Conservation (phyloP, 2,329 filamentous ascomycete species). For the Xylaria sp. region DNA sequence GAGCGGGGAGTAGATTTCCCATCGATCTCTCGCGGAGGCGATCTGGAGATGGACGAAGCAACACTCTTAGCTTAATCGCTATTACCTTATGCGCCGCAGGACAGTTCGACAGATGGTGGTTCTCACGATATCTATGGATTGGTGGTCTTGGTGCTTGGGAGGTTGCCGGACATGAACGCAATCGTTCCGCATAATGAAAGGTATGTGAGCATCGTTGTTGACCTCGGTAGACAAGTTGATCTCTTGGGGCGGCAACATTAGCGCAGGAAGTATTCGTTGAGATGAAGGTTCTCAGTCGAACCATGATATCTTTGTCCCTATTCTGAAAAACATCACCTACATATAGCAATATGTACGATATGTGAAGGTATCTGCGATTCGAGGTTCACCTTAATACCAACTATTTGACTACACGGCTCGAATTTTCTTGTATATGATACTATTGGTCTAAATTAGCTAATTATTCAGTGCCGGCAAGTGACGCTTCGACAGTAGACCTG, state of each 20-base stretch:
- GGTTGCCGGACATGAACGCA: background rate
- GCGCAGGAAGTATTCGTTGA: background rate
- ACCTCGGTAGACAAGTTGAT: background rate
- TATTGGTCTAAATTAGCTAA: too few species aligned
- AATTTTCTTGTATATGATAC: too few species aligned
- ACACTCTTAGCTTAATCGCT: background rate
- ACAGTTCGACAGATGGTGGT: background rate
- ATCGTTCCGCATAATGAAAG: background rate
- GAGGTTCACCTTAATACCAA: too few species aligned
- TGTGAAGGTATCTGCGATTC: too few species aligned
- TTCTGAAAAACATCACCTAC: background rate
- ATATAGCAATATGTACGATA: background rate
- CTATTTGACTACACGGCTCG: too few species aligned
- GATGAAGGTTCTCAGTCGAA: background rate
- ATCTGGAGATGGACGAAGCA: slow-evolving; percentile 28
- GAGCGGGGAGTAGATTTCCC: slow-evolving; percentile 56
- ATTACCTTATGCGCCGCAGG: background rate
- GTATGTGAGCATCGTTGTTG: too few species aligned
- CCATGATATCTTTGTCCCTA: background rate
- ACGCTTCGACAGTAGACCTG: too few species aligned
- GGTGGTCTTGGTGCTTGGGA: background rate
- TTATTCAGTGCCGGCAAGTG: too few species aligned
- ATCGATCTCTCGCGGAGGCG: slow-evolving; percentile 28
- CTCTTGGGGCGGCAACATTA: background rate
- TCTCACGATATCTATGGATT: background rate